Conservation (phyloP, 495 filamentous ascomycete genomes). For the Penicillium daleae region DNA sequence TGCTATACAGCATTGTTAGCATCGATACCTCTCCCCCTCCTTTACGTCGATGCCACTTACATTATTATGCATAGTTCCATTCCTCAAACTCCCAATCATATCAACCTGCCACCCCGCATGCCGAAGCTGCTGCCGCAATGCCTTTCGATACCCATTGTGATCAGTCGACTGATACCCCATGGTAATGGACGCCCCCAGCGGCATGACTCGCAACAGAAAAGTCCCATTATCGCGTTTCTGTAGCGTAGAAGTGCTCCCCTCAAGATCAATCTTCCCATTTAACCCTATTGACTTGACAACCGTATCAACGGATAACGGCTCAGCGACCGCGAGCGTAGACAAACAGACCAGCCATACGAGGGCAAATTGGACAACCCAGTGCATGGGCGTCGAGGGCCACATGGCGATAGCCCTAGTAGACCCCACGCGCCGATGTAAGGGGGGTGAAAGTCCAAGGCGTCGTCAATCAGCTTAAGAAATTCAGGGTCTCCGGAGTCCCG, state of each 20-base stretch:
- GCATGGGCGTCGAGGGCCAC: constrained; percentile 19
- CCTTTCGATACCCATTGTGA: constrained; percentile 57
- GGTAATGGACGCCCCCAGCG: constrained; percentile 63
- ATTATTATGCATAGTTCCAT: constrained; percentile 56
- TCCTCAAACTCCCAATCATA: constrained; percentile 51
- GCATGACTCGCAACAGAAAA: constrained; percentile 51
- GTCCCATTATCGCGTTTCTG: constrained; percentile 14
- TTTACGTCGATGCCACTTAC: constrained; percentile 19
- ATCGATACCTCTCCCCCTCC: neutral
- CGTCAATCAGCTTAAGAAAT: neutral
- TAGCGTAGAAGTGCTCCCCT: neutral
- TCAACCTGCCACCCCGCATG: constrained; percentile 48
- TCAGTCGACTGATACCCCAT: constrained; percentile 53
- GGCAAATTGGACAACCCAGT: constrained; percentile 20
- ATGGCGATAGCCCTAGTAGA: constrained; percentile 13
- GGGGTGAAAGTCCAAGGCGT: neutral
- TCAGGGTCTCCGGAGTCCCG: neutral
- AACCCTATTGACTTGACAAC: neutral
- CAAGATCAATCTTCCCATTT: neutral
- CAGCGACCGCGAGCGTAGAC: neutral
- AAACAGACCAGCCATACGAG: constrained; percentile 23
- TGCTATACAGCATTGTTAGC: constrained; percentile 25
- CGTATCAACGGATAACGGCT: neutral
- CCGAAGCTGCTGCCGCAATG: constrained; percentile 43
- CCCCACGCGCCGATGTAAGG: neutral